Base-by-base conservation (phyloP, 345 rosid genomes). In the Psidium friedrichsthalianum region DNA sequence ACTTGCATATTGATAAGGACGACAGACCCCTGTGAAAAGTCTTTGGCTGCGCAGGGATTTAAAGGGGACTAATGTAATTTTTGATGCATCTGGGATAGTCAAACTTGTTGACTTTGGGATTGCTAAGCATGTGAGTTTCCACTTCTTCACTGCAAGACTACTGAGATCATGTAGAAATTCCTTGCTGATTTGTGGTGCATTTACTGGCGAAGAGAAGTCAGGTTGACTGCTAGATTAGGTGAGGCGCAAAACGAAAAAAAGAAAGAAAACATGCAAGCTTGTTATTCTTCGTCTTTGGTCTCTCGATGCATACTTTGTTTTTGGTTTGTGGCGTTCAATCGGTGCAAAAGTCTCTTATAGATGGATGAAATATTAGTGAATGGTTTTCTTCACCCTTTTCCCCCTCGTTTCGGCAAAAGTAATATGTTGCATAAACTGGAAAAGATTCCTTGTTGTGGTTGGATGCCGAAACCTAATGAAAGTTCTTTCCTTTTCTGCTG, bases 71-170 rank as follows among this genome's bases (percentile, higher is more conserved):
- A 94, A 97, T 92, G 90, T 97, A 87, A 95, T 97, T 82, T 98
- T 93, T 55, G 96, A 97, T 90, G 97, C 98, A 84, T 91, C 86
- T 84, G 98, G 99, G 21, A 96, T 94, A 25, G 95, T 95, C 74
- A 95, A 94, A 92, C 98, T 96, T 82, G 95, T 94, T 11, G 96
- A 95, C 86, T 95, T 96, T 86, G 98, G 97, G 90, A 96, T 93
- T 98, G 94, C 99, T 56, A 96, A 96, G 90, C 98, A 89, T 88
- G 99, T 95, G 89, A 94, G 98, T 90, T 80, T 58, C 13, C 81
- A 12, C 47, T 25, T 25, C 12, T 40, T 51, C 44, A 27, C 3
- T 1, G 12, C 44, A 16, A 32, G 76, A 32, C 22, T 32, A 7
- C 11, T 15, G 1, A 29, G 44, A 3, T 11, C 44, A 7, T 29